These are phyloP conservation scores for Candida ortonii DNA, from an alignment of 805 yeast species.

Conservation along the genomic window DNA sequence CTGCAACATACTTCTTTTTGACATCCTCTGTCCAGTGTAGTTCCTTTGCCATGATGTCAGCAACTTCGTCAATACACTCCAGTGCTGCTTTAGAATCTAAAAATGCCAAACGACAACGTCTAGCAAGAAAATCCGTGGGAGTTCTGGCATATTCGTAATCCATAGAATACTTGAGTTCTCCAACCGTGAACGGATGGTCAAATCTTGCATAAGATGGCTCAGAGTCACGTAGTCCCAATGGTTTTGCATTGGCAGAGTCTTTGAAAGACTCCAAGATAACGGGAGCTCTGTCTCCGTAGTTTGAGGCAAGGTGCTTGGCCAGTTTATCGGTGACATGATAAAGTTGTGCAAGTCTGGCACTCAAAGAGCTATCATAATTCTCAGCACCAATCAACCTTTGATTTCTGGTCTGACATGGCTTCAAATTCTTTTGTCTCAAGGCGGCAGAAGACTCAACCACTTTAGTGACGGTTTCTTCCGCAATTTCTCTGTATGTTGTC, in stretches of 20 bases:
- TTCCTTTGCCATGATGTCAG: constrained; percentile 78
- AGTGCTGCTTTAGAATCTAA: constrained; percentile 83
- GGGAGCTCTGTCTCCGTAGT: constrained; percentile 89
- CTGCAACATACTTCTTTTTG: constrained; percentile 49
- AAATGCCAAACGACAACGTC: constrained; percentile 92
- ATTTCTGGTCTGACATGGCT: constrained; percentile 52
- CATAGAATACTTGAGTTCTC: constrained; percentile 81
- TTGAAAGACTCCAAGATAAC: constrained; percentile 59
- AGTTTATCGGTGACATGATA: constrained; percentile 69
- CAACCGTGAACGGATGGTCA: constrained; percentile 85
- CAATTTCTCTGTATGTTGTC: constrained; percentile 98
- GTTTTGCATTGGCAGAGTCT: constrained; percentile 56
- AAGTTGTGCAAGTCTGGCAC: constrained; percentile 76
- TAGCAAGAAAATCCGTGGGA: constrained; percentile 84
- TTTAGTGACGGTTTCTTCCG: constrained; percentile 84
- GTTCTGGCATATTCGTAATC: constrained; percentile 83
- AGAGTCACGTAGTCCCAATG: constrained; percentile 47
- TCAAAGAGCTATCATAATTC: constrained; percentile 67
- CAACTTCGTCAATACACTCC: constrained; percentile 78
- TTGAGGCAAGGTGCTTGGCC: constrained; percentile 77
- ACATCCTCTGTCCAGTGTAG: constrained; percentile 67
- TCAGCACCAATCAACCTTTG: constrained; percentile 76
- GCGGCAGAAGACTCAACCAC: constrained; percentile 49
- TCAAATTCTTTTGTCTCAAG: constrained; percentile 29
- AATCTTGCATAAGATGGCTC: constrained; percentile 42